Base-by-base conservation (phyloP, 2,329 filamentous ascomycete species). In the Pyricularia pennisetigena region DNA sequence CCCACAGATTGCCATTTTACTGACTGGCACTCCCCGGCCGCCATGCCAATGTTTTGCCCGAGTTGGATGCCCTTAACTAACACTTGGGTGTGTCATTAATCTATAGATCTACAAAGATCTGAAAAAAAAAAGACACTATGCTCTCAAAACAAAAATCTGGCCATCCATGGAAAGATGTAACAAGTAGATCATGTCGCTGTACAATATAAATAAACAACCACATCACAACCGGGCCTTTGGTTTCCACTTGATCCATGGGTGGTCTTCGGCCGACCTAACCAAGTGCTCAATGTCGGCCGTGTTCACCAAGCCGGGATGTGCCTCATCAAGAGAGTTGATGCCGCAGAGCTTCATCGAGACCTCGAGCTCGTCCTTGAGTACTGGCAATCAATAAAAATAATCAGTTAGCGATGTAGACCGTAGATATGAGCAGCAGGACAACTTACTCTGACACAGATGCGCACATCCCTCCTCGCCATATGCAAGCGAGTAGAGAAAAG, bases 391-490 rank as follows among this genome's bases (percentile, higher is more conserved):
- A 41, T 35, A 23, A 28, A 61, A 54, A n/a, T n/a, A n/a, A n/a
- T n/a, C 24, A 14, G 30, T 64, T 30, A 66, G 62, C 61, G 4
- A 7, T 32, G 10, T 4, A 41, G 2, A 10, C 3, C 5, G 14
- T 16, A 14, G 10, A 7, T 12, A 63, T 9, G 20, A 2, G 30
- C 24, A 24, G 12, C n/a, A 32, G 64, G n/a, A 0, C 23, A 26
- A 75, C 77, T 73, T 71, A 79, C 78, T 78, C 68, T 75, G 74
- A 10, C 77, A 71, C 8, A 74, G 78, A 70, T 79, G 77, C 71
- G 79, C 76, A 0, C 85, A 83, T 57, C 83, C 83, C 26, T 77
- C 76, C 68, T 79, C 76, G 3, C 83, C 83, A 69, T 82, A 74
- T 65, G 68, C 70, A 3, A 72, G 62, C 2, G 72, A 67, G 32